phyloP scores from a whole-genome alignment of 805 yeast genomes.

The Kuraishia borneana region DNA sequence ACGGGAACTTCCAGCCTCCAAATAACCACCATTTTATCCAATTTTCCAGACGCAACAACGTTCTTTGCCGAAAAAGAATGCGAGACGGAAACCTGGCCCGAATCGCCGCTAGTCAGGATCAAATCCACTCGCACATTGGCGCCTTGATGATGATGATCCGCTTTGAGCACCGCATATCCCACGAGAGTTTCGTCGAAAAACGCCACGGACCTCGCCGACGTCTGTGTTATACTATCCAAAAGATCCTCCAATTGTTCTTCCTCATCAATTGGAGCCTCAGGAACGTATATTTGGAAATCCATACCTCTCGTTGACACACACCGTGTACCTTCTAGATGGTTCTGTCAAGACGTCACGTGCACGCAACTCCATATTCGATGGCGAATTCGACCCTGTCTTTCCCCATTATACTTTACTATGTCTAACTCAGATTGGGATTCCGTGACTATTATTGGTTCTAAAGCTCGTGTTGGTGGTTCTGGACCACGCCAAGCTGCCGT shows the following conservation, averaged over 20 bases:
- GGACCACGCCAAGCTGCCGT: constrained; percentile 86
- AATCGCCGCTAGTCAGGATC: no score
- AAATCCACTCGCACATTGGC: no score
- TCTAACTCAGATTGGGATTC: constrained; percentile 74
- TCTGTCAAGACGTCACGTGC: no score
- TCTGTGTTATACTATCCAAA: background rate
- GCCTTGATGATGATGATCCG: no score
- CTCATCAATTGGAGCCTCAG: background rate
- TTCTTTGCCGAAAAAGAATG: no score
- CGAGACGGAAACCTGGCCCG: no score
- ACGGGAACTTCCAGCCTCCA: background rate
- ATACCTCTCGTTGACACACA: constrained; percentile 1
- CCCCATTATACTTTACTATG: background rate
- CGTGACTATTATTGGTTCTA: constrained; percentile 80
- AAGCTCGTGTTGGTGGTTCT: constrained; percentile 78
- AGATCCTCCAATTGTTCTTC: background rate
- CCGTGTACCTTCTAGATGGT: no score
- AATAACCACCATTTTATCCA: no score
- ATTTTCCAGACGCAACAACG: no score
- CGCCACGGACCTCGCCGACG: constrained; percentile 1
- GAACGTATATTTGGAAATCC: constrained; percentile 1
- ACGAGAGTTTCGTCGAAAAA: constrained; percentile 2
- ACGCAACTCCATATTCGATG: no score
- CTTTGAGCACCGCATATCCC: constrained; percentile 1
- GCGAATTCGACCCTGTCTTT: background rate